Evolutionary conservation across 257 asterid genomes (phyloP).

Genomic region (Nicotiana sylvestris): DNA sequence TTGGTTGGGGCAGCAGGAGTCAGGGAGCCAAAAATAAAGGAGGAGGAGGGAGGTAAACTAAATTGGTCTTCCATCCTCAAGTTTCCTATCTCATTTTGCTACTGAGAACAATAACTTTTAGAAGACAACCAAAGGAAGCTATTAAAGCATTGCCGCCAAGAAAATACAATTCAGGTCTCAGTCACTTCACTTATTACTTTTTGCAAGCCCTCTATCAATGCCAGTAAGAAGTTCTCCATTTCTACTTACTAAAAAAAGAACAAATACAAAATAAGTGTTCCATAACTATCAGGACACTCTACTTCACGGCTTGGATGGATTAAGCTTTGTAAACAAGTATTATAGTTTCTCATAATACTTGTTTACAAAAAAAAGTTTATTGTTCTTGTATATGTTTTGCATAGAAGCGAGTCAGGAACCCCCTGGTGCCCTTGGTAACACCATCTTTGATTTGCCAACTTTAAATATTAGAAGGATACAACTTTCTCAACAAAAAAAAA

Average conservation of each 20-base stretch:
- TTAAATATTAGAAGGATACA: no score
- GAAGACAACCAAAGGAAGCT: not conserved
- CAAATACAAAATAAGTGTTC: not conserved
- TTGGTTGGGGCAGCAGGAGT: not conserved
- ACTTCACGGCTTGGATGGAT: not conserved
- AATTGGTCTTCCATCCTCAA: not conserved
- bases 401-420: no score
- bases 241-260: not conserved
- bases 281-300: not conserved
- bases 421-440: no score
- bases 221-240: not conserved
- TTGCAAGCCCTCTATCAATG: not conserved
- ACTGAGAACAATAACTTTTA: not conserved
- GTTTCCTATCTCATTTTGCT: not conserved
- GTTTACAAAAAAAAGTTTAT: no score
- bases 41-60: not conserved
- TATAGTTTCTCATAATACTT: no score
- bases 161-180: not conserved
- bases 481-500: no score
- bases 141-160: not conserved
- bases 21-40: not conserved
- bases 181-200: not conserved
- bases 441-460: no score
- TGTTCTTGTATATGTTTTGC: no score
- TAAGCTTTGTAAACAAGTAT: not conserved